phyloP scores from a whole-genome alignment of 345 rosid genomes.

The Psidium guajava region DNA sequence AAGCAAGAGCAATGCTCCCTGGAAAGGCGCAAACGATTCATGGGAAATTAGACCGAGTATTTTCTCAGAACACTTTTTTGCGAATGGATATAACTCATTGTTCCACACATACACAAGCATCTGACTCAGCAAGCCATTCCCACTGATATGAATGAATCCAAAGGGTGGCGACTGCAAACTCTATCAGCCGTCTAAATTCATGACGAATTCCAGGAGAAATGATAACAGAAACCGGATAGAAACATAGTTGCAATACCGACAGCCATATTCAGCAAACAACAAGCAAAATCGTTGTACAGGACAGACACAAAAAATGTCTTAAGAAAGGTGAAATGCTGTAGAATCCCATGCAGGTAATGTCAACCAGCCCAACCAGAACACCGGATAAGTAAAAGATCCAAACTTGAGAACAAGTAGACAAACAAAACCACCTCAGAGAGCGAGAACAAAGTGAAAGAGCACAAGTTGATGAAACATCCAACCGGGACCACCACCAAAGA shows the following conservation, averaged over 20 bases:
- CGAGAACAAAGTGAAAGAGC: background rate
- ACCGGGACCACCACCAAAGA: background rate
- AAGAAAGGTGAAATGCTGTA: background rate
- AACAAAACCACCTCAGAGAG: background rate
- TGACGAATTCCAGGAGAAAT: background rate
- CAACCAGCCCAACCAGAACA: background rate
- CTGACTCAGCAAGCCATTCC: background rate
- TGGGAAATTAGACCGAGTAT: background rate
- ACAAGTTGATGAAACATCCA: background rate
- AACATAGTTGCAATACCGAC: background rate
- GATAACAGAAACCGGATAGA: background rate
- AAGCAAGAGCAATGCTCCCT: constrained; percentile 81
- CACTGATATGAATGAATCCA: background rate
- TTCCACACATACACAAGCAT: background rate
- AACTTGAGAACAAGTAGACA: background rate
- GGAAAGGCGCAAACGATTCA: background rate
- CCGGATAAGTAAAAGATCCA: background rate
- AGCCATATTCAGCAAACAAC: background rate
- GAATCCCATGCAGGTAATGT: background rate
- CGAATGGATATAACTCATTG: background rate
- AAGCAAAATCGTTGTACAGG: background rate
- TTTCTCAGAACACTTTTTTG: background rate
- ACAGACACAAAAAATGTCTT: background rate
- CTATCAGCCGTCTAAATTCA: background rate
- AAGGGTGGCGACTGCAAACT: background rate